These are phyloP conservation scores for Psilocybe cyanescens DNA, from an alignment of 768 basidiomycete species.

Conservation along the genomic window DNA sequence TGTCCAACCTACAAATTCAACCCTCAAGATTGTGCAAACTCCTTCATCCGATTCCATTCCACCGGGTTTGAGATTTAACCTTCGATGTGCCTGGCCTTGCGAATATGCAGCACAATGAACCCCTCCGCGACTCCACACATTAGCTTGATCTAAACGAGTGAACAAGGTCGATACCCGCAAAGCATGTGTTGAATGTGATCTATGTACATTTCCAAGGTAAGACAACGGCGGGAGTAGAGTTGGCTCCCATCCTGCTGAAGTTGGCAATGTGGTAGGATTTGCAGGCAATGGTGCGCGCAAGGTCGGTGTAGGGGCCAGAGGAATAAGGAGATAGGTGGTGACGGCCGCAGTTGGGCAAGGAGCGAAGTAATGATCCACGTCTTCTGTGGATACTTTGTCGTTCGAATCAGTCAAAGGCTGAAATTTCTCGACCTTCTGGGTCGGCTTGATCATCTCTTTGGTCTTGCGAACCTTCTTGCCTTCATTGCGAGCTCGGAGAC, in stretches of 20 bases:
- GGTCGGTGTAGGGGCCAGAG: conserved; percentile 77
- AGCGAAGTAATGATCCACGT: conserved; percentile 68
- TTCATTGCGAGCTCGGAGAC: conserved; percentile 21
- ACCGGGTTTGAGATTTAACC: conserved; percentile 3
- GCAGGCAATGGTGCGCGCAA: conserved; percentile 61
- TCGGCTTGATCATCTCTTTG: conserved; percentile 38
- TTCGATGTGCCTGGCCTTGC: conserved; percentile 31
- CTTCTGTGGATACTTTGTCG: conserved; percentile 22
- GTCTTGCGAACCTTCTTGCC: conserved; percentile 27
- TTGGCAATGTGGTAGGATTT: conserved; percentile 22
- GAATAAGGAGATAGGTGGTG: conserved; percentile 72
- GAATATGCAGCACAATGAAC: conserved; percentile 68
- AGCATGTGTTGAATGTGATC: conserved; percentile 56
- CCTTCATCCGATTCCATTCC: conserved; percentile 39
- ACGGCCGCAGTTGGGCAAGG: conserved; percentile 38
- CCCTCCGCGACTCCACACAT: conserved; percentile 67
- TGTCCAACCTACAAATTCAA: conserved; percentile 79
- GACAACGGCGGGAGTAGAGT: conserved; percentile 52
- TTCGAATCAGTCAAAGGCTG: neutral
- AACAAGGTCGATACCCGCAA: conserved; percentile 72
- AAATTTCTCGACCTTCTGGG: conserved; percentile 1
- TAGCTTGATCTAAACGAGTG: conserved; percentile 66
- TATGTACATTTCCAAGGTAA: conserved; percentile 54
- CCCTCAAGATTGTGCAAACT: conserved; percentile 66
- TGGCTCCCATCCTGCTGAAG: conserved; percentile 5